Evolutionary conservation across 2,329 filamentous ascomycete genomes (phyloP).

Genomic region (Penicillium sp.): DNA sequence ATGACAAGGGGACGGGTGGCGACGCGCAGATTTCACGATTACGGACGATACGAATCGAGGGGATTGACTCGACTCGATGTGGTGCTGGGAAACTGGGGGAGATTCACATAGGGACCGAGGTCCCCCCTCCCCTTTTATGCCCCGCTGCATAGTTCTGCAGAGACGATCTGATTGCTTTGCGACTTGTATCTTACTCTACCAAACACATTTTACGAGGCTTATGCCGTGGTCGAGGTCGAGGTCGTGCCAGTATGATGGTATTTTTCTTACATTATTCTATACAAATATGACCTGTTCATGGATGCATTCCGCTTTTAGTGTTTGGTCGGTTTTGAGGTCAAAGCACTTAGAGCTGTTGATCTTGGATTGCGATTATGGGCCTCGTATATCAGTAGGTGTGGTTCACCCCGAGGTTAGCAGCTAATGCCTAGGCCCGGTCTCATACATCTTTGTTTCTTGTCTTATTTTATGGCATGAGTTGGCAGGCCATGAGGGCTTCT

Average conservation of each 20-base stretch:
- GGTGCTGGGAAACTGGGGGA: constrained; percentile 9
- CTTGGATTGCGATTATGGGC: not conserved
- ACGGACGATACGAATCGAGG: constrained; percentile 9
- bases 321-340: not conserved
- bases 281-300: constrained; percentile 10
- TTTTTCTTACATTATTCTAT: constrained; percentile 8
- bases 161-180: constrained; percentile 31
- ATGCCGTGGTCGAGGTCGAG: constrained; percentile 13
- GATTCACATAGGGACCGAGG: constrained; percentile 19
- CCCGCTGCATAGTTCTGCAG: constrained; percentile 23
- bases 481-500: not conserved
- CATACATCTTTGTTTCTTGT: not conserved
- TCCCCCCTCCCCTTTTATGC: constrained; percentile 18
- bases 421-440: not conserved
- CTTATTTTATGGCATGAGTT: not conserved
- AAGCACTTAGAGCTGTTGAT: not conserved
- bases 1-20: constrained; percentile 11
- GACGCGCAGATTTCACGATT: constrained; percentile 11
- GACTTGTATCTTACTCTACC: constrained; percentile 34
- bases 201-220: constrained; percentile 30
- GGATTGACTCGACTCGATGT: constrained; percentile 6
- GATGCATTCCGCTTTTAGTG: not conserved
- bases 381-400: not conserved
- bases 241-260: constrained; percentile 6
- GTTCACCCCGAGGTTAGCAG: not conserved